Conservation (phyloP, 192 early-diverging fungal genomes). For the Thoreauomyces humboldtii region DNA sequence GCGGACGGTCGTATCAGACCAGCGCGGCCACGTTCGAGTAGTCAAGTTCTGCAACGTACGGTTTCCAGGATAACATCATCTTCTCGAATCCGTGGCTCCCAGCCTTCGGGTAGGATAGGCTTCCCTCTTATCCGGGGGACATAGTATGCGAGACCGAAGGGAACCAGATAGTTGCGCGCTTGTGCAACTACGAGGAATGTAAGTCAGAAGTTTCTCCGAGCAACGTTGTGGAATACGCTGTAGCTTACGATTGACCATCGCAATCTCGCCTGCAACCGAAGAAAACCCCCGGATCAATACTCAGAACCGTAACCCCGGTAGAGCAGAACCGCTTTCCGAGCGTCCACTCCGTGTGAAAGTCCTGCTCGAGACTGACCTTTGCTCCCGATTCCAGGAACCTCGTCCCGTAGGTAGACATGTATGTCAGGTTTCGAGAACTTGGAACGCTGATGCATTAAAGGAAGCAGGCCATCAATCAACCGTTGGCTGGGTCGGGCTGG, state of each 20-base stretch:
- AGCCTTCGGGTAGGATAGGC: slow-evolving; percentile 40
- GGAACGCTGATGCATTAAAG: slow-evolving; percentile 18
- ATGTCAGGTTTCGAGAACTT: slow-evolving; percentile 37
- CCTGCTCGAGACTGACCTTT: slow-evolving; percentile 34
- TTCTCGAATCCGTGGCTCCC: slow-evolving; percentile 27
- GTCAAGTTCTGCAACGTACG: too few relatives aligned
- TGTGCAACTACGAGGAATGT: slow-evolving; percentile 12
- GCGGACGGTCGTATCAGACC: too few relatives aligned
- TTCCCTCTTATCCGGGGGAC: slow-evolving; percentile 32
- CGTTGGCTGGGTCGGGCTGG: too few relatives aligned
- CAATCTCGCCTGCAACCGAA: slow-evolving; percentile 21
- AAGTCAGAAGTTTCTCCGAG: neutral
- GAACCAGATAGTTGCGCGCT: slow-evolving; percentile 37
- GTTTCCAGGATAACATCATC: slow-evolving; percentile 22
- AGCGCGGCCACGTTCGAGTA: too few relatives aligned
- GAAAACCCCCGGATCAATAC: neutral
- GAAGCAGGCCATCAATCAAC: too few relatives aligned
- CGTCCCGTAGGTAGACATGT: slow-evolving; percentile 28
- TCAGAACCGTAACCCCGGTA: neutral
- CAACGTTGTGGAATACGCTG: neutral
- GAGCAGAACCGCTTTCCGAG: neutral
- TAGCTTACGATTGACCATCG: slow-evolving; percentile 25
- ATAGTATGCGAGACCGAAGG: slow-evolving; percentile 38
- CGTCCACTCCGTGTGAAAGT: neutral
- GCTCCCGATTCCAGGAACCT: slow-evolving; percentile 52